phyloP scores from a whole-genome alignment of 2,329 filamentous ascomycete genomes.

The Myriosclerotinia scirpicola region DNA sequence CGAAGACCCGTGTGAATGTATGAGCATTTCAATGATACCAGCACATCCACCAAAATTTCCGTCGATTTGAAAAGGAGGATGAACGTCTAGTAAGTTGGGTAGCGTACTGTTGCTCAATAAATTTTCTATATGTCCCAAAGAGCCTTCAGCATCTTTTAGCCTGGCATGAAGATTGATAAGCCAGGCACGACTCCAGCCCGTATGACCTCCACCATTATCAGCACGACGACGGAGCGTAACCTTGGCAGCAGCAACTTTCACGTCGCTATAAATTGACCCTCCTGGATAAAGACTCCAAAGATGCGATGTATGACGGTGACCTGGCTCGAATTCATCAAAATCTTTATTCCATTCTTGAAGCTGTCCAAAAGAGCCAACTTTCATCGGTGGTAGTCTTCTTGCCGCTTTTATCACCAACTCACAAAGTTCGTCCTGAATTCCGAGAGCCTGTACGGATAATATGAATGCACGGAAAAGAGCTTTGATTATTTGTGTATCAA shows the following conservation, averaged over 20 bases:
- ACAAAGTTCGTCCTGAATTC: slow-evolving; percentile 1
- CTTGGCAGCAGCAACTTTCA: slow-evolving; percentile 39
- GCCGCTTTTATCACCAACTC: not conserved
- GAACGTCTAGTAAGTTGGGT: slow-evolving; percentile 48
- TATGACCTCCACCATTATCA: slow-evolving; percentile 46
- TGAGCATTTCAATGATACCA: slow-evolving; percentile 48
- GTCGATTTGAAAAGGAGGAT: slow-evolving; percentile 52
- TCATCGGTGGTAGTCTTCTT: slow-evolving; percentile 22
- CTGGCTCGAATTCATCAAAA: slow-evolving; percentile 45
- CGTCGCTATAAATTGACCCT: slow-evolving; percentile 41
- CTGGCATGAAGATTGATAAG: slow-evolving; percentile 48
- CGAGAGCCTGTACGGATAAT: slow-evolving; percentile 10
- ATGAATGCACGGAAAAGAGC: slow-evolving; percentile 43
- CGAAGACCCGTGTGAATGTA: slow-evolving; percentile 43
- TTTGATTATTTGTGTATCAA: slow-evolving; percentile 49
- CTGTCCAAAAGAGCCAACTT: slow-evolving; percentile 40
- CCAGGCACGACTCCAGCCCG: slow-evolving; percentile 52
- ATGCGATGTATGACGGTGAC: slow-evolving; percentile 49
- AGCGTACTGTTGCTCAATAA: slow-evolving; percentile 46
- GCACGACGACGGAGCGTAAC: slow-evolving; percentile 40
- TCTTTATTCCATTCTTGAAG: slow-evolving; percentile 47
- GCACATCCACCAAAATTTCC: slow-evolving; percentile 52
- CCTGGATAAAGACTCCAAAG: slow-evolving; percentile 48
- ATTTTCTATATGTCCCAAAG: slow-evolving; percentile 43
- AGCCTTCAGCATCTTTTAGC: slow-evolving; percentile 44